Evolutionary conservation across 139 green algal genomes (phyloP), one percentile per base, ranked within the genome.

Genomic region (Asterochloris erici): DNA sequence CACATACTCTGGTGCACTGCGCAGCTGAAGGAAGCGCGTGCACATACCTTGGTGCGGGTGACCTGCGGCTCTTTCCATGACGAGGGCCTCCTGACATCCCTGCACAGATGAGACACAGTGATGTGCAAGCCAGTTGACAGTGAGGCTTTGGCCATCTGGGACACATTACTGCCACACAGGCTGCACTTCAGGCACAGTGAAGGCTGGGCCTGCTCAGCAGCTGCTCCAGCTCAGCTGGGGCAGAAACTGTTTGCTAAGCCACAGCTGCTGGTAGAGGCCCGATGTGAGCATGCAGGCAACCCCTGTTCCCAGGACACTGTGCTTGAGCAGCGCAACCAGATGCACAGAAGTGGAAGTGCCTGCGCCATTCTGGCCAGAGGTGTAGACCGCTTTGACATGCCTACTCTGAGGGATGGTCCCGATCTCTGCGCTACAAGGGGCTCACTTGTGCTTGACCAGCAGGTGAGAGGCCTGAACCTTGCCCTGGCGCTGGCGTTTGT

Each of bases 11-110:
- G 38, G 38, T 54, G 6, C 38, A 54, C 38, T 54, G 38, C 38
- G 38, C 38, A 6, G 4, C 38, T 54, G 38, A 54, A 54, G 38
- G 38, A 54, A 54, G 38, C 38, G 16, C 26, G 6, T 60, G 71
- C 16, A 29, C 14, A 15, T 82, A 81, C 82, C 82, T 87, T 88
- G 21, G 82, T 92, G 38, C 94, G 87, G 0, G 92, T 97, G 21
- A 98, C 82, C 0, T 84, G 79, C 1, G 82, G 75, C 84, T 97
- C 92, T 86, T 97, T 97, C 94, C 94, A 98, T 16, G 88, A 94
- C 14, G 82, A 89, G 0, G 94, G 94, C 17, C 92, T 86, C 14
- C 94, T 76, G 0, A 75, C 83, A 75, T 92, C 89, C 68, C 84
- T 83, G 62, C 63, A 74, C 38, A 28, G 63, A 54, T 54, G 14